Evolutionary conservation across 2,329 filamentous ascomycete species (phyloP), one percentile per base, ranked within the genome.

Genomic region (Colletotrichum caudatum): DNA sequence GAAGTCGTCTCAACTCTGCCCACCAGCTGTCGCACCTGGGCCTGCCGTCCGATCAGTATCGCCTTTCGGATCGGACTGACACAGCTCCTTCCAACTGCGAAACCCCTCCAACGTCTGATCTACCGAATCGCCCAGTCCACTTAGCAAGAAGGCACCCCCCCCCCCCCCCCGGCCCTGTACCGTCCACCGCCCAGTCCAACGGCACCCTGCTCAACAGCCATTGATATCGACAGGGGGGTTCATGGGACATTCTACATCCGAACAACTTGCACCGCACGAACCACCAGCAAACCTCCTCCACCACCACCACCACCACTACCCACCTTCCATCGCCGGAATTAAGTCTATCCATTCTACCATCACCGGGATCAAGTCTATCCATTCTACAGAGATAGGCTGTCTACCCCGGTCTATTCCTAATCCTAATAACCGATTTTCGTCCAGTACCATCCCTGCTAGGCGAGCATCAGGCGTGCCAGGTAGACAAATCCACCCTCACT

Each of bases 51-150:
- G 76, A 74, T 69, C 54, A 75, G 77, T 39, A 54, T 71, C 57
- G 71, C 63, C 71, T 71, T 66, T 71, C 73, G 66, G 67, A 73
- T 70, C 71, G 67, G 62, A 69, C 73, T 74, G 73, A 74, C 68
- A 74, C 73, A 64, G 58, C 48, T 62, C 57, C 58, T 51, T 68
- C 46, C 73, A 77, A 76, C 76, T 78, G 76, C 84, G 83, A 87
- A 86, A 86, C 84, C 75, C 70, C 78, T 82, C 80, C 78, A 81
- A 81, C 81, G 84, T 85, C 82, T 85, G 82, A 82, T 84, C 81
- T 79, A 76, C 77, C 51, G 54, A 63, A 44, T 64, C 66, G 60
- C 51, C 69, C 48, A 68, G 68, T 64, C 68, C 68, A 72, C 29
- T 46, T 60, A 37, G 46, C 61, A 29, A 44, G 23, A 60, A 50